Conservation (phyloP, 306 rosid species). For the Argentina anserina region DNA sequence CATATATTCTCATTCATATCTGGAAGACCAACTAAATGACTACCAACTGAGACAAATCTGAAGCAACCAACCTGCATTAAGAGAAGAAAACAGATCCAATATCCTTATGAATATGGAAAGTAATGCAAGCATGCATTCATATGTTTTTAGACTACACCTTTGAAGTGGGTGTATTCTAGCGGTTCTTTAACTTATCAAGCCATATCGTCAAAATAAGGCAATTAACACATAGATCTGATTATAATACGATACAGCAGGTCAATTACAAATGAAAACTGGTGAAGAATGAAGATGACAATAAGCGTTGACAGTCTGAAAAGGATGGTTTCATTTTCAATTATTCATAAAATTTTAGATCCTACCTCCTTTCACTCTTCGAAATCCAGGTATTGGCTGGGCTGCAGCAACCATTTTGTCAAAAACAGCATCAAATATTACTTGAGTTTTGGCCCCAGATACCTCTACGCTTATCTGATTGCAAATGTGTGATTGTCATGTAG, state of each 20-base stretch:
- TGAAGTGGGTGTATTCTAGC: not conserved
- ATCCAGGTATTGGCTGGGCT: conserved; percentile 93
- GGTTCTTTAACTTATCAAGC: not conserved
- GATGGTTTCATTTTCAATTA: not conserved
- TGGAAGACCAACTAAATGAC: not conserved
- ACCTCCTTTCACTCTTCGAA: conserved; percentile 97
- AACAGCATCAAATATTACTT: conserved; percentile 55
- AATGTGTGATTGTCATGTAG: not conserved
- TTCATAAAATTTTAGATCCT: conserved; percentile 2
- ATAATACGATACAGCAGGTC: not conserved
- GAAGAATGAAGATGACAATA: conserved; percentile 9
- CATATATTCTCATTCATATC: not conserved
- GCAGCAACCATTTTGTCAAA: conserved; percentile 73
- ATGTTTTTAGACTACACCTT: not conserved
- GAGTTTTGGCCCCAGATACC: conserved; percentile 62
- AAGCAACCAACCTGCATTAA: not conserved
- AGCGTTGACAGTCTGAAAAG: not conserved
- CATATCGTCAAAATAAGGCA: not conserved
- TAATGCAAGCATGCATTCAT: not conserved
- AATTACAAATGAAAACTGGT: not conserved
- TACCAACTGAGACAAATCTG: not conserved
- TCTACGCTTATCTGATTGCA: conserved; percentile 56
- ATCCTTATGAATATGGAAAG: not conserved
- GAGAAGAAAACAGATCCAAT: not conserved
- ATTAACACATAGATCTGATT: not conserved